Evolutionary conservation across 1,284 basidiomycete species (phyloP).

Genomic region (Mycosarcoma maydis): DNA sequence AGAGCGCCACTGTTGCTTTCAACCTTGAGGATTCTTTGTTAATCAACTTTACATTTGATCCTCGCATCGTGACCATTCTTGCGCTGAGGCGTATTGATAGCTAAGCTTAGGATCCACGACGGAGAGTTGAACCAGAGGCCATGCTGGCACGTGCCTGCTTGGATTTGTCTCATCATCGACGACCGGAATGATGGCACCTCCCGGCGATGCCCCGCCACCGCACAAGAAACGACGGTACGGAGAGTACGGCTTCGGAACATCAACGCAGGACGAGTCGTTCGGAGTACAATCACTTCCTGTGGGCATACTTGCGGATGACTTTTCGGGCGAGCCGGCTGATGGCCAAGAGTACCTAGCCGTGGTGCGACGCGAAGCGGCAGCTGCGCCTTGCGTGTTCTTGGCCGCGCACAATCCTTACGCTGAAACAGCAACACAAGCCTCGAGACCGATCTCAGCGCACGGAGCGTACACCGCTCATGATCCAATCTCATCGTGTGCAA

Average conservation of each 20-base stretch:
- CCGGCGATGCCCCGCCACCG: background rate
- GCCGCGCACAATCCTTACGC: conserved; percentile 50
- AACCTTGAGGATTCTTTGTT: no score
- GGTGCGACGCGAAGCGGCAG: conserved; percentile 50
- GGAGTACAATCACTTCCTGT: conserved; percentile 59
- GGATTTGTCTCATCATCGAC: background rate
- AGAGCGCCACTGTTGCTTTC: no score
- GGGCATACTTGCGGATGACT: conserved; percentile 45
- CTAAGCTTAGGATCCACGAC: no score
- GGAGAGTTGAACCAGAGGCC: no score
- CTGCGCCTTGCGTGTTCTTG: conserved; percentile 33
- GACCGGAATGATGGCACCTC: background rate
- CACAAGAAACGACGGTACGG: conserved; percentile 21
- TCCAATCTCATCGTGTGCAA: background rate
- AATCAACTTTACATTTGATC: no score
- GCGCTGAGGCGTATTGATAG: no score
- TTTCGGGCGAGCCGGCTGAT: conserved; percentile 55
- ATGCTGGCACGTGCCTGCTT: no score
- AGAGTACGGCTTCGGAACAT: background rate
- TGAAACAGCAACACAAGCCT: background rate
- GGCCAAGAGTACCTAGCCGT: conserved; percentile 61
- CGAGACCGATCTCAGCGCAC: background rate
- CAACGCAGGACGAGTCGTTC: conserved; percentile 24
- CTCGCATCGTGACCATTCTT: no score
- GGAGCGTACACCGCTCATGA: background rate